Percentiles rank a stretch among this genome's conserved stretches.
Evolutionary conservation across 352 stramenopile genomes (phyloP).

Genomic region (Pilasporangium apinafurcum): DNA sequence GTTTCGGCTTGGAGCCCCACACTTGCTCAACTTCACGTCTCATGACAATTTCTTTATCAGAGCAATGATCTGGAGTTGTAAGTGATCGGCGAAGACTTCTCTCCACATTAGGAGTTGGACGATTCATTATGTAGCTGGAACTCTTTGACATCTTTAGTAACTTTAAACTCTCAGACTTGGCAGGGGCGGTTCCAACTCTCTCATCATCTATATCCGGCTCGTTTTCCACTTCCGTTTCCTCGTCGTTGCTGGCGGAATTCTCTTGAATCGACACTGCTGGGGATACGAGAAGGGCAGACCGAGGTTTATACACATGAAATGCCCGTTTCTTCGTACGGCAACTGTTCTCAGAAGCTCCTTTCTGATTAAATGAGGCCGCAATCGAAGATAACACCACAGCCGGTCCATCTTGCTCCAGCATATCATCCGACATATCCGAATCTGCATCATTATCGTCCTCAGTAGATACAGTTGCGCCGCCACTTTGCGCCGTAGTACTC

Average conservation of each 20-base stretch:
- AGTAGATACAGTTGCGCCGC: not conserved
- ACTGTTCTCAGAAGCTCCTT: conserved; percentile 6
- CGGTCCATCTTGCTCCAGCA: conserved; percentile 58
- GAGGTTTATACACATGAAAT: conserved; percentile 35
- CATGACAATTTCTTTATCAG: conserved; percentile 2
- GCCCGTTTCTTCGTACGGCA: conserved; percentile 15
- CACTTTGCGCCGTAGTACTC: not conserved
- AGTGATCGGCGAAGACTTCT: not conserved
- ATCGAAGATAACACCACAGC: conserved; percentile 37
- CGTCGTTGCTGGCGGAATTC: conserved; percentile 41
- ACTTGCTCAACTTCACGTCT: not conserved
- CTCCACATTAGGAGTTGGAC: not conserved
- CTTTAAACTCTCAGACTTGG: not conserved
- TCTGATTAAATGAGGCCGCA: conserved; percentile 39
- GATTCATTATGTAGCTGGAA: no score
- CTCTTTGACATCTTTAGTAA: not conserved
- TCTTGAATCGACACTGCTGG: conserved; percentile 16
- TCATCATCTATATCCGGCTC: conserved; percentile 44
- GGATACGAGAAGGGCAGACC: conserved; percentile 20
- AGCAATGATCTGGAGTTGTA: conserved; percentile 12
- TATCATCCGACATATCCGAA: conserved; percentile 66
- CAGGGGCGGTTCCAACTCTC: conserved; percentile 3
- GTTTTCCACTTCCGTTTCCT: conserved; percentile 55
- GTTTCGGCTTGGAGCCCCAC: conserved; percentile 8
- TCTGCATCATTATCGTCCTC: conserved; percentile 26